Evolutionary conservation across 108 stramenopile genomes (phyloP).

Genomic region (Cyclotella kingstonii): DNA sequence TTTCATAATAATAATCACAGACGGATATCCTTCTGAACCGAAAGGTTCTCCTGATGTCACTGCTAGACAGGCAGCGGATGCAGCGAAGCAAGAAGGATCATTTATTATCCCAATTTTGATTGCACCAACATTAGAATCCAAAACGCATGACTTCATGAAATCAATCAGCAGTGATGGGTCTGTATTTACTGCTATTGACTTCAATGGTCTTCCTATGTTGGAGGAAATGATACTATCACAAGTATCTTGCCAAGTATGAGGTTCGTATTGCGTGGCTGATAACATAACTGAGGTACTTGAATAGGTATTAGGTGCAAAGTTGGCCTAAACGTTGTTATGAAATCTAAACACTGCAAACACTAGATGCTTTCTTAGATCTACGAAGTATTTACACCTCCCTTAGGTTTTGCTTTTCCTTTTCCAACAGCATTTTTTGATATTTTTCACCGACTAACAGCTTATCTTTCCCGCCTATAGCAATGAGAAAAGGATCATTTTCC

Average conservation of each 20-base stretch:
- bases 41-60: constrained; percentile 1
- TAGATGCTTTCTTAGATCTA: too few species aligned
- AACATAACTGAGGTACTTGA: too few species aligned
- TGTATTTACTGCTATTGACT: constrained; percentile 27
- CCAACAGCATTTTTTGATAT: constrained; percentile 71
- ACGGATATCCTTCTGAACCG: constrained; percentile 35
- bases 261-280: too few species aligned
- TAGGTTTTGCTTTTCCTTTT: constrained; percentile 30
- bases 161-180: constrained; percentile 22
- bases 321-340: too few species aligned
- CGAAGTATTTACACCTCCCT: neutral
- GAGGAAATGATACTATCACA: constrained; percentile 20
- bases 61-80: constrained; percentile 13
- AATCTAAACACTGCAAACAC: too few species aligned
- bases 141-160: constrained; percentile 11
- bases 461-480: constrained; percentile 76
- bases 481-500: constrained; percentile 79
- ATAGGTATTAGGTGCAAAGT: too few species aligned
- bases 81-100: constrained; percentile 19
- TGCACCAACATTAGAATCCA: neutral
- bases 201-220: constrained; percentile 22
- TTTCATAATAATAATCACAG: constrained; percentile 33
- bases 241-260: constrained; percentile 26
- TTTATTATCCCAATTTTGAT: constrained; percentile 42
- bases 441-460: constrained; percentile 73